Conservation (phyloP, 495 filamentous ascomycete species). For the Chlorociboria aeruginascens region DNA sequence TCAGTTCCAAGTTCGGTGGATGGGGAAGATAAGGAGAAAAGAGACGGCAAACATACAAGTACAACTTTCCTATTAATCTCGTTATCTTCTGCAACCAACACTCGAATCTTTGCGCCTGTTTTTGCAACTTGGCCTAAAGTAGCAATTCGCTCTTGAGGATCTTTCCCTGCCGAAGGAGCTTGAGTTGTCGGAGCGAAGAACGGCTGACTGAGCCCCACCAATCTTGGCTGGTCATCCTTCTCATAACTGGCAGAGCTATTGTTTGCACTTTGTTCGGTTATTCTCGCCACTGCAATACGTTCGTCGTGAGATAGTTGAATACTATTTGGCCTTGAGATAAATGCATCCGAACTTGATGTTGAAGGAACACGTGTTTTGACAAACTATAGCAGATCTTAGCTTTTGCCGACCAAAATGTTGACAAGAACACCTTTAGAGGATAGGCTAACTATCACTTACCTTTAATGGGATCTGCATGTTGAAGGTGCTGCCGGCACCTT, state of each 20-base stretch:
- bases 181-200: conserved; percentile 55
- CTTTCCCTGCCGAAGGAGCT: conserved; percentile 8
- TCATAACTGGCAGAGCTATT: conserved; percentile 6
- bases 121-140: conserved; percentile 37
- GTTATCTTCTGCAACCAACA: conserved; percentile 92
- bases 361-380: conserved; percentile 51
- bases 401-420: too few species aligned
- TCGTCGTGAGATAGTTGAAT: not conserved
- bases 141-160: conserved; percentile 29
- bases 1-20: not conserved
- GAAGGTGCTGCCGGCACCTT: conserved; percentile 69
- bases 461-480: conserved; percentile 75
- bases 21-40: not conserved
- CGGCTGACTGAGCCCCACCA: conserved; percentile 71
- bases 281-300: not conserved
- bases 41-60: conserved; percentile 32
- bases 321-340: conserved; percentile 11
- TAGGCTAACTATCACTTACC: too few species aligned
- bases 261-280: not conserved
- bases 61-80: conserved; percentile 92
- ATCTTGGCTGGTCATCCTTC: conserved; percentile 28
- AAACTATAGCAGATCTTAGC: conserved; percentile 23
- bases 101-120: conserved; percentile 52
- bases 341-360: conserved; percentile 15
- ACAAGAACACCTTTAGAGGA: too few species aligned